phyloP scores from a whole-genome alignment of 345 rosid genomes.

The Odontarrhena argentea region DNA sequence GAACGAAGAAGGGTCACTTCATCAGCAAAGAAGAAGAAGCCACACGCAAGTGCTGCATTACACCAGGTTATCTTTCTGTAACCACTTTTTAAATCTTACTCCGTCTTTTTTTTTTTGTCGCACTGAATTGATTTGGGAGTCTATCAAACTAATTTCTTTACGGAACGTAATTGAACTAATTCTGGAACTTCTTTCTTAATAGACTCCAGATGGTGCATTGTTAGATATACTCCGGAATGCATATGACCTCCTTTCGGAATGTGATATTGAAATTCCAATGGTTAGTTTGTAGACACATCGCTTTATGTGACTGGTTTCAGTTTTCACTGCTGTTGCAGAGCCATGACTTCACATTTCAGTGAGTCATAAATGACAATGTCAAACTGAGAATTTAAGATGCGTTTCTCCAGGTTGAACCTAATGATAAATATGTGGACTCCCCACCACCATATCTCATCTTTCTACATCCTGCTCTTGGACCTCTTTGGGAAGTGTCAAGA shows the following conservation, averaged over 20 bases:
- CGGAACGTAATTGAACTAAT: not conserved
- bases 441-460: conserved; percentile 89
- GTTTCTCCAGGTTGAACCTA: conserved; percentile 57
- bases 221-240: conserved; percentile 87
- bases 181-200: conserved; percentile 35
- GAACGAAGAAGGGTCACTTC: conserved; percentile 90
- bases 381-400: conserved; percentile 7
- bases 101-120: not conserved
- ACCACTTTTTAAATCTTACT: conserved; percentile 12
- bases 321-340: not conserved
- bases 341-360: conserved; percentile 12
- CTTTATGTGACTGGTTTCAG: not conserved
- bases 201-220: conserved; percentile 95
- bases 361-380: not conserved
- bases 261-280: conserved; percentile 73
- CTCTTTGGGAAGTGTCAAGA: conserved; percentile 88
- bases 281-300: conserved; percentile 44
- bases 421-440: conserved; percentile 60
- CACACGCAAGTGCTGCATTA: conserved; percentile 56
- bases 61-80: conserved; percentile 72
- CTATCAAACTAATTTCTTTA: not conserved
- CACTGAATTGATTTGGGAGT: conserved; percentile 20
- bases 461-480: conserved; percentile 94
- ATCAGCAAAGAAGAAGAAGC: conserved; percentile 90
- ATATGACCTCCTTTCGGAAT: conserved; percentile 72